phyloP scores from a whole-genome alignment of 495 filamentous ascomycete species.

The Penicillium cataractarum region DNA sequence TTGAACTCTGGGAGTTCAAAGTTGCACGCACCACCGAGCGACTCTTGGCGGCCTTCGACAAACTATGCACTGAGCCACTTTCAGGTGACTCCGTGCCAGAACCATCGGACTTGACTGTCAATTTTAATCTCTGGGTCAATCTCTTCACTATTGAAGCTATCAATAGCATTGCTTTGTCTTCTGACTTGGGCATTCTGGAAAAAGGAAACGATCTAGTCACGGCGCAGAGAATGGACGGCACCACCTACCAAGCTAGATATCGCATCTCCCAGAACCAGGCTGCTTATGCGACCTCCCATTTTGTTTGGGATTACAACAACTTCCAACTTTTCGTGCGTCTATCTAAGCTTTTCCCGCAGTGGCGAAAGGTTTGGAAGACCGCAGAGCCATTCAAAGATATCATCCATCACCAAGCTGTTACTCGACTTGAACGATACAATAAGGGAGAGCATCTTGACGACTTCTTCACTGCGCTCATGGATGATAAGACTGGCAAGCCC shows the following conservation, averaged over 20 bases:
- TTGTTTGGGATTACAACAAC: slow-evolving; percentile 23
- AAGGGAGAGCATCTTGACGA: slow-evolving; percentile 52
- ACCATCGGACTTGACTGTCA: slow-evolving; percentile 26
- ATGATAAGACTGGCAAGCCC: slow-evolving; percentile 44
- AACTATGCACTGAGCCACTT: slow-evolving; percentile 20
- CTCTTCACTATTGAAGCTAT: too few relatives aligned
- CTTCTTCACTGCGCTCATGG: slow-evolving; percentile 51
- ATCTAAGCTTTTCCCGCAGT: background rate
- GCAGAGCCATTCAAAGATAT: slow-evolving; percentile 27
- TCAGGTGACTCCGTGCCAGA: slow-evolving; percentile 39
- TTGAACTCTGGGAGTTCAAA: slow-evolving; percentile 52
- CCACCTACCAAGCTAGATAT: slow-evolving; percentile 21
- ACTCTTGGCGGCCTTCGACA: slow-evolving; percentile 31
- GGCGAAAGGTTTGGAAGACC: slow-evolving; percentile 16
- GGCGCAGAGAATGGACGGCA: slow-evolving; percentile 36
- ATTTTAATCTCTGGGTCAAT: too few relatives aligned
- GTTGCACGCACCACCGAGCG: slow-evolving; percentile 43
- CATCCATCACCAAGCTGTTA: slow-evolving; percentile 16
- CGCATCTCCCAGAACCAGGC: slow-evolving; percentile 19
- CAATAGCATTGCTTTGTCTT: too few relatives aligned
- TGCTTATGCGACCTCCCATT: slow-evolving; percentile 16
- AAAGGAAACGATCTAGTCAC: slow-evolving; percentile 25
- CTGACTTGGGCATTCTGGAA: too few relatives aligned
- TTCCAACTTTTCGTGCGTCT: slow-evolving; percentile 4
- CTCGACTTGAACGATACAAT: slow-evolving; percentile 30